Evolutionary conservation across 139 green algal species (phyloP), one percentile per base, ranked within the genome.

Genomic region (Chlamydomonas sphaeroides): DNA sequence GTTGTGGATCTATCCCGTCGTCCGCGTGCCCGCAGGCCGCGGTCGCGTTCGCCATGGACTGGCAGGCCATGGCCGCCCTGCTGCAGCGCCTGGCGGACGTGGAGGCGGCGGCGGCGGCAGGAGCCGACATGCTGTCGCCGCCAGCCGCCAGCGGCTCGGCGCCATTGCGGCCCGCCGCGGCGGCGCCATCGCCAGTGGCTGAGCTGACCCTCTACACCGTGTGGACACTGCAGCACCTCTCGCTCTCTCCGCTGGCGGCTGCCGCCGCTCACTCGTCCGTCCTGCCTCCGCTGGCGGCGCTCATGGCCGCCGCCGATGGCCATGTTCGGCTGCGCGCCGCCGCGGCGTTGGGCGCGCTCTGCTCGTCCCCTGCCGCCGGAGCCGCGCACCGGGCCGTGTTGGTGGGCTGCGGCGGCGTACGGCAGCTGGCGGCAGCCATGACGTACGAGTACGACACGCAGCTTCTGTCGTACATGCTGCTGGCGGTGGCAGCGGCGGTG

Each of bases 181-280:
- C 61, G 2, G 61, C 5, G 63, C 33, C 33, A 18, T 11, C 33
- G 21, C 20, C 20, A 30, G 38, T 49, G 3, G 65, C 73, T 0
- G 73, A 80, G 18, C 59, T 80, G 38, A 38, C 69, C 49, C 56
- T 69, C 3, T 80, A 80, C 57, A 69, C 38, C 4, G 59, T 69
- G 2, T 80, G 73, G 73, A 56, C 69, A n/a, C 28, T 69, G 73
- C 73, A 80, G 36, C 73, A 80, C 57, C 57, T 80, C 25, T 80
- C 73, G 28, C 39, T 80, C 23, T 80, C 73, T 18, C 73, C 73
- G 8, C 38, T 69, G 25, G 73, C 73, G 2, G 73, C 73, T 26
- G 56, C 57, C 17, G 56, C 39, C 32, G 25, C 39, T 1, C 38
- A 69, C 57, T 57, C 73, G 30, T 25, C 38, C 36, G 73, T 80